Evolutionary conservation across 2,329 filamentous ascomycete genomes (phyloP), one percentile per base, ranked within the genome.

Genomic region (Lithohypha guttulata): DNA sequence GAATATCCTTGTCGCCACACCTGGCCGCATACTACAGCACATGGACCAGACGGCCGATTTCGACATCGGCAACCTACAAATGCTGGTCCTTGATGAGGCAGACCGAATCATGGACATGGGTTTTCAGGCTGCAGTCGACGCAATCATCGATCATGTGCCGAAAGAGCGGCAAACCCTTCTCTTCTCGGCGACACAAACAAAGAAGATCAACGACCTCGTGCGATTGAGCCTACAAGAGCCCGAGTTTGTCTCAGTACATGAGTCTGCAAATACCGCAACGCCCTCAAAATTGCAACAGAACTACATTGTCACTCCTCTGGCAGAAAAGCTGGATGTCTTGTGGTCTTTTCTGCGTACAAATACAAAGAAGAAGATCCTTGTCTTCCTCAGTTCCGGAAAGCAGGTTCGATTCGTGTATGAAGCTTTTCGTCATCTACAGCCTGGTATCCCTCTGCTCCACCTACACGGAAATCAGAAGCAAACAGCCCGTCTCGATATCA

Each of bases 51-150:
- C 89, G 0, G 84, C 85, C 1, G 78, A 81, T 13, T 82, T 98
- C 55, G 85, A 89, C 48, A 82, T 89, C 47, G 81, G 91, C 57
- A 91, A 93, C 57, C 60, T 98, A 47, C 84, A 93, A 63, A 83
- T 98, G 58, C 66, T 98, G 35, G 87, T 98, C 0, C 68, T 98
- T 41, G 91, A 98, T 53, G 91, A 98, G 60, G 91, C 91, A 2
- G 91, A 98, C 59, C 77, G 91, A 26, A 95, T 95, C 55, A 78
- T 98, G 72, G 91, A 98, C 55, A 91, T 96, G 85, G 91, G 91
- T 4, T 98, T 98, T 59, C 81, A 93, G 60, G 69, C 71, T 4
- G 84, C 84, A 1, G 79, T 98, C 3, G 91, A 98, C 61, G 91
- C 91, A 0, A 82, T 98, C 35, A 65, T 98, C 19, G 86, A 93